Percentiles rank a stretch among this genome's conserved stretches.
Evolutionary conservation across 164 flowering plant genomes (phyloP).

Genomic region (Stephania yunnanensis): DNA sequence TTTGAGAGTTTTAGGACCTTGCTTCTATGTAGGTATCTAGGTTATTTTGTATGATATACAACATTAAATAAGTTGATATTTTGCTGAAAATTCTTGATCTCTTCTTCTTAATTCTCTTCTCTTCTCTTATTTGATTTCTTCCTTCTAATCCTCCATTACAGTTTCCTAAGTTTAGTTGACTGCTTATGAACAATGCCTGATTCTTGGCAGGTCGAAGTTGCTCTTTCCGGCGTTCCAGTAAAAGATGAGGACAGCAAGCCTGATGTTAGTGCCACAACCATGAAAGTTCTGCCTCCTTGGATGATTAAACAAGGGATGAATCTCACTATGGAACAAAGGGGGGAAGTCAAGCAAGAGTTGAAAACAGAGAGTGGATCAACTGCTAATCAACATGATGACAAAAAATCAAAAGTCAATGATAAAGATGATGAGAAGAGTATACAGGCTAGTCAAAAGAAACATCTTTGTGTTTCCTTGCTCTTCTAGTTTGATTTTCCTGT

Average conservation of each 20-base stretch:
- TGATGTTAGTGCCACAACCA: slow-evolving; percentile 31
- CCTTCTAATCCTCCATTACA: background rate
- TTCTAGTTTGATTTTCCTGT: background rate
- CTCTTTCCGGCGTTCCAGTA: slow-evolving; percentile 58
- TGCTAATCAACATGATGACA: slow-evolving; percentile 45
- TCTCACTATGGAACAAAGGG: slow-evolving; percentile 87
- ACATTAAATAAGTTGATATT: no score
- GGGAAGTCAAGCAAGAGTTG: slow-evolving; percentile 54
- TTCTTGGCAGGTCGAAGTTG: slow-evolving; percentile 82
- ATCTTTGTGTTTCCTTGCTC: background rate
- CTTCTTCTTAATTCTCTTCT: background rate
- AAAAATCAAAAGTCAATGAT: slow-evolving; percentile 37
- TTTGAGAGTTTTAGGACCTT: no score
- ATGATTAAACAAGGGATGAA: slow-evolving; percentile 97
- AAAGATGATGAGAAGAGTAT: slow-evolving; percentile 43
- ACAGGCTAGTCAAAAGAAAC: slow-evolving; percentile 39
- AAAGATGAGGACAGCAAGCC: slow-evolving; percentile 73
- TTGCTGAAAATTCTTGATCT: background rate
- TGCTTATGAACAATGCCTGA: background rate
- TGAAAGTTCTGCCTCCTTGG: slow-evolving; percentile 96
- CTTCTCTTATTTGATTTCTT: no score
- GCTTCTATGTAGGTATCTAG: no score
- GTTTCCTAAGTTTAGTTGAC: background rate
- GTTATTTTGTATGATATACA: no score
- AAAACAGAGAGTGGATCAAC: slow-evolving; percentile 43